Evolutionary conservation across 2,329 filamentous ascomycete species (phyloP).

Genomic region (Aspergillus sclerotialis): DNA sequence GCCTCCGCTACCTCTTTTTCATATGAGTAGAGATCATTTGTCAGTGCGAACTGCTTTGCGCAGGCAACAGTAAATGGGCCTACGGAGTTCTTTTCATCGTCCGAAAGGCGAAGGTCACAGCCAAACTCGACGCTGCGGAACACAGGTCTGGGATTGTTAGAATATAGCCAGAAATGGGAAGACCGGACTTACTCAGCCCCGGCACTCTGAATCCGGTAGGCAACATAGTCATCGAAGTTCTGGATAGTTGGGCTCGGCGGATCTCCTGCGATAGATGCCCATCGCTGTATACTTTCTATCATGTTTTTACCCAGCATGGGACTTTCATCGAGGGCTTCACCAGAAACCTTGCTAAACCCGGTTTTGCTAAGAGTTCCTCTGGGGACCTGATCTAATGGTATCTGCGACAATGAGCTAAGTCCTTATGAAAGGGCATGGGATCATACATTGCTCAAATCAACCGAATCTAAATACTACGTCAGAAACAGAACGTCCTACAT

Average conservation of each 20-base stretch:
- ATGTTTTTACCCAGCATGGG: conserved; percentile 3
- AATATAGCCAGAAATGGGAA: not conserved
- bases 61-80: conserved; percentile 3
- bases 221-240: conserved; percentile 5
- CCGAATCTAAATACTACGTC: conserved; percentile 3
- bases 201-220: conserved; percentile 4
- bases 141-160: conserved; percentile 2
- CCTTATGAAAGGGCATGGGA: not conserved
- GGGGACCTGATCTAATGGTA: not conserved
- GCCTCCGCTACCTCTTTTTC: conserved; percentile 7
- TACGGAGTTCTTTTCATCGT: not conserved
- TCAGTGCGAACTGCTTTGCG: conserved; percentile 7
- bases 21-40: conserved; percentile 12
- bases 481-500: not conserved
- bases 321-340: conserved; percentile 5
- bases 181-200: conserved; percentile 5
- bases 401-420: not conserved
- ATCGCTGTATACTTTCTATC: conserved; percentile 5
- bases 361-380: not conserved
- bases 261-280: conserved; percentile 3
- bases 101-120: not conserved
- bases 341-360: conserved; percentile 2
- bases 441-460: conserved; percentile 4
- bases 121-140: conserved; percentile 8
- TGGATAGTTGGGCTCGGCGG: no score